These are phyloP conservation scores for Saccharomycopsis fibuligera DNA, from an alignment of 805 yeast species.

Conservation along the genomic window DNA sequence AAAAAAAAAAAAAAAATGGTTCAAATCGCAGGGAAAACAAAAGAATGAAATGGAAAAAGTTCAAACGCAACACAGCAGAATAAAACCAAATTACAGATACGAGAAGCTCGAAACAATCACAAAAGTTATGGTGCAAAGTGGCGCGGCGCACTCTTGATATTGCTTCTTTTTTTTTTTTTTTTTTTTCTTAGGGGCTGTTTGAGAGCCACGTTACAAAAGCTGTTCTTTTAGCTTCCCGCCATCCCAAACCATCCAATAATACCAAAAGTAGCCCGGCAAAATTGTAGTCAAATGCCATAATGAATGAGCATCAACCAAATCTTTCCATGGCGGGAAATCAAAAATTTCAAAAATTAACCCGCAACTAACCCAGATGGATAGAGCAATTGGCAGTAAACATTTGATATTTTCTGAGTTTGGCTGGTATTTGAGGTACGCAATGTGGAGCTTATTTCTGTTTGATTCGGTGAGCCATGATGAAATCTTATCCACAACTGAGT, in stretches of 20 bases:
- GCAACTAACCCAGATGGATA: slow-evolving; percentile 48
- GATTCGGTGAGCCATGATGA: not conserved
- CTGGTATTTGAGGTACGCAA: slow-evolving; percentile 16
- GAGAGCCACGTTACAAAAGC: no score
- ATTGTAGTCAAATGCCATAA: slow-evolving; percentile 90
- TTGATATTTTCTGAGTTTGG: slow-evolving; percentile 19
- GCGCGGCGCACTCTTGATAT: no score
- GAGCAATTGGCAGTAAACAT: slow-evolving; percentile 27
- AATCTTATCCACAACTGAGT: no score
- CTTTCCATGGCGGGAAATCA: slow-evolving; percentile 73
- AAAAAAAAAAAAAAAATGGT: no score
- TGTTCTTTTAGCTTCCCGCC: slow-evolving; percentile 17
- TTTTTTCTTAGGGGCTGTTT: no score
- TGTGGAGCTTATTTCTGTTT: not conserved
- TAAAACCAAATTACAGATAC: no score
- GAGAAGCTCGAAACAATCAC: no score
- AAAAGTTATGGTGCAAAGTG: no score
- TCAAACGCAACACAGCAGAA: no score
- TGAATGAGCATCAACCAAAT: slow-evolving; percentile 83
- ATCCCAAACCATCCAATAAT: slow-evolving; percentile 22
- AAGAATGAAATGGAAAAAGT: no score
- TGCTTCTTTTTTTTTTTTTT: no score
- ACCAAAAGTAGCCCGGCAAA: slow-evolving; percentile 42
- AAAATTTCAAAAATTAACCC: slow-evolving; percentile 90
- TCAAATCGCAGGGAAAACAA: no score